Conservation (phyloP, 306 rosid genomes). For the Rosa chinensis region DNA sequence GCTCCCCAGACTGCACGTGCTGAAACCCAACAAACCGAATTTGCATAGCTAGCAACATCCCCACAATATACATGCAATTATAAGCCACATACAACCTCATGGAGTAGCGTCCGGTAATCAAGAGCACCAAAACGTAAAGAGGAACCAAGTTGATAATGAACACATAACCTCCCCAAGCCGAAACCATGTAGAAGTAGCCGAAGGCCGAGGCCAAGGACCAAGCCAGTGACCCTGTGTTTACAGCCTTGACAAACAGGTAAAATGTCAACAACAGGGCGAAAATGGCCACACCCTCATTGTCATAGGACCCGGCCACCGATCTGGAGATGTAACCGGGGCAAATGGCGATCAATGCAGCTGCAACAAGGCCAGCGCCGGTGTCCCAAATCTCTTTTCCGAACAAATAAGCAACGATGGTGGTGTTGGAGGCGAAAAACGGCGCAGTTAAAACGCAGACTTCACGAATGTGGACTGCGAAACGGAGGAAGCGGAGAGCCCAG, state of each 20-base stretch:
- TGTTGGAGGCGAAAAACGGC: slow-evolving; percentile 93
- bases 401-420: slow-evolving; percentile 85
- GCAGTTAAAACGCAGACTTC: slow-evolving; percentile 96
- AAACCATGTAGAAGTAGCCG: slow-evolving; percentile 96
- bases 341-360: slow-evolving; percentile 88
- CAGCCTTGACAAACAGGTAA: slow-evolving; percentile 92
- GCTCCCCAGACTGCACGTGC: slow-evolving; percentile 99
- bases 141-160: slow-evolving; percentile 85
- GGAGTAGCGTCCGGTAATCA: slow-evolving; percentile 86
- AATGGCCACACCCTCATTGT: slow-evolving; percentile 97
- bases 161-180: slow-evolving; percentile 99
- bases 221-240: slow-evolving; percentile 86
- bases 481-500: slow-evolving; percentile 56
- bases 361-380: slow-evolving; percentile 91
- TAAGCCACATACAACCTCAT: slow-evolving; percentile 91
- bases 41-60: slow-evolving; percentile 98
- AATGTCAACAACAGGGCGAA: slow-evolving; percentile 78
- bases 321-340: slow-evolving; percentile 96
- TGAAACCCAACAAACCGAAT: slow-evolving; percentile 98
- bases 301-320: slow-evolving; percentile 96
- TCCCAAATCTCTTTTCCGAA: slow-evolving; percentile 97
- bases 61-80: slow-evolving; percentile 85
- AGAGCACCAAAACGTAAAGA: slow-evolving; percentile 80
- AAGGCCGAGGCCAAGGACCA: slow-evolving; percentile 93
- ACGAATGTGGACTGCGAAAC: slow-evolving; percentile 84